Evolutionary conservation across 2,329 filamentous ascomycete species (phyloP), one percentile per base, ranked within the genome.

Genomic region (Westerdykella sp.): DNA sequence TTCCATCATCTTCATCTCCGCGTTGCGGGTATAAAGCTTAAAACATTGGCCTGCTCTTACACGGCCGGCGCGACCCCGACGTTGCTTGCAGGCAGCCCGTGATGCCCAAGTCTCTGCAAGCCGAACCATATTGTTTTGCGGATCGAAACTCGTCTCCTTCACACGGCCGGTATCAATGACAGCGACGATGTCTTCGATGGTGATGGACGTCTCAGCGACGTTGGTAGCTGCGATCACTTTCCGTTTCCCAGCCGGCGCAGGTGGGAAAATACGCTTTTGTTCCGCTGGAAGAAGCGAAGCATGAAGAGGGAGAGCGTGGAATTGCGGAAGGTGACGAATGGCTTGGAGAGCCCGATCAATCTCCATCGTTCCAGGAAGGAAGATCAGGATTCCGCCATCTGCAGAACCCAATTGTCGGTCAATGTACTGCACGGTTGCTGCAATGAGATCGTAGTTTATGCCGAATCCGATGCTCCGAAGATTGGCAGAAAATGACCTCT

Each of bases 201-300:
- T 98, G 63, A 98, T 97, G 2, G 93, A 97, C 0, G 93, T 98
- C 66, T 98, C 93, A 2, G 93, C 93, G 2, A 98, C 91, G 58
- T 98, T 98, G 36, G 93, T 98, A 1, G 93, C 87, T 6, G 91
- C 87, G 28, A 98, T 86, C 11, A 98, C 80, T 68, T 98, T 98
- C 30, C 93, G 79, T 68, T 87, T 90, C 0, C 89, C 89, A 2
- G 71, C 65, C 0, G 91, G 90, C 4, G 93, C 72, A 12, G 76
- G 75, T 22, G 80, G 76, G 62, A 98, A 98, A 1, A 98, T 93
- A 18, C 81, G 79, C 47, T 86, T 84, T 66, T 98, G 93, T 56
- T 97, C 91, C 2, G 77, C 77, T 9, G 91, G 91, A 57, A 94
- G 83, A 1, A 98, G 77, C 0, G 90, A 96, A 11, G 93, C 93